Evolutionary conservation across 2,329 filamentous ascomycete species (phyloP).

Genomic region (Colletotrichum sp.): DNA sequence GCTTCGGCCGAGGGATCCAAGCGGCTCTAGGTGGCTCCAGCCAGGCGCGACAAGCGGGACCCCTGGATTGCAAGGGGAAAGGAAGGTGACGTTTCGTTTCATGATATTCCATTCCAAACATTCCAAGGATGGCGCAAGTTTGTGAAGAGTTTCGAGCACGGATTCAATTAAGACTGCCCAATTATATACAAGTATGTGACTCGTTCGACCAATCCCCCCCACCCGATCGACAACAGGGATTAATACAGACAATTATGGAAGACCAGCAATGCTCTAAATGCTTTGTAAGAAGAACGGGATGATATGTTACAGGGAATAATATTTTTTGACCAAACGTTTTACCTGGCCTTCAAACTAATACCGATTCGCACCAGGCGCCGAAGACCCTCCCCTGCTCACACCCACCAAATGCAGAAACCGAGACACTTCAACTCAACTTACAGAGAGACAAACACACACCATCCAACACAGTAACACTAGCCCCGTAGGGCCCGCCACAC

Average conservation of each 20-base stretch:
- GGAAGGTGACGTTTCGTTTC: constrained; percentile 11
- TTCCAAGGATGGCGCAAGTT: neutral
- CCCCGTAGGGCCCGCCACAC: neutral
- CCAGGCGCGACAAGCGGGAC: neutral
- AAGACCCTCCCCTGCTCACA: neutral
- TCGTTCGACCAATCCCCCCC: neutral
- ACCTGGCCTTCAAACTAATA: neutral
- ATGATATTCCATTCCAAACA: neutral
- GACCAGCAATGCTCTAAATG: neutral
- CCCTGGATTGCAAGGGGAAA: neutral
- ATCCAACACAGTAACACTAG: neutral
- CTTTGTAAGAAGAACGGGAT: neutral
- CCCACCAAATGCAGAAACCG: neutral
- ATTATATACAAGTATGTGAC: neutral
- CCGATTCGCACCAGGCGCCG: neutral
- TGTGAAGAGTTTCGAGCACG: neutral
- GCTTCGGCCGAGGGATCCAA: constrained; percentile 9
- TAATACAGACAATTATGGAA: neutral
- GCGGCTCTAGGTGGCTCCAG: neutral
- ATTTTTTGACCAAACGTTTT: constrained; percentile 6
- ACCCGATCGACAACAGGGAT: neutral
- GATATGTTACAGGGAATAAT: constrained; percentile 11
- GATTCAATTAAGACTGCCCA: neutral
- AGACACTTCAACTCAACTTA: constrained; percentile 1
- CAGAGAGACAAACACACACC: neutral